phyloP scores from a whole-genome alignment of 148 eudicot genomes.

The Linanthus parryae region DNA sequence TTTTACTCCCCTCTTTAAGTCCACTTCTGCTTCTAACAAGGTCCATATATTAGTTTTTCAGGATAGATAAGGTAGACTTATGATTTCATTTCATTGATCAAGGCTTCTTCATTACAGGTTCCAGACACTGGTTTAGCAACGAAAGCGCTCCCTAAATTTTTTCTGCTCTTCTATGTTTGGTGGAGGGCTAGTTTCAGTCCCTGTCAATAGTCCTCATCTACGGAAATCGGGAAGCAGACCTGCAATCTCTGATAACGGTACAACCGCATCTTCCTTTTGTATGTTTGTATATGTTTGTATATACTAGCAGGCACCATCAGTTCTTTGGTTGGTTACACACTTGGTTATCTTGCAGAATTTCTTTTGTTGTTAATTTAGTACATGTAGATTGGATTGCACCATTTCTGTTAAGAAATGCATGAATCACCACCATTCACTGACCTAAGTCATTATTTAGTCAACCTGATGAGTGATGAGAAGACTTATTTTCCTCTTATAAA shows the following conservation, averaged over 20 bases:
- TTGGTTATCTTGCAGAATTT: background rate
- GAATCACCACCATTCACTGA: background rate
- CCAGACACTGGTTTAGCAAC: too few relatives aligned
- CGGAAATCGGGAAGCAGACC: slow-evolving; percentile 89
- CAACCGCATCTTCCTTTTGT: background rate
- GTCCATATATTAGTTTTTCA: too few relatives aligned
- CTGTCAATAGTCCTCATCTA: slow-evolving; percentile 71
- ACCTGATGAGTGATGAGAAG: too few relatives aligned
- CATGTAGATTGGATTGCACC: background rate
- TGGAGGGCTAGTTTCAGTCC: slow-evolving; percentile 48
- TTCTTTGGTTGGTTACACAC: background rate
- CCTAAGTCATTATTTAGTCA: too few relatives aligned
- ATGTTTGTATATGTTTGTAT: background rate
- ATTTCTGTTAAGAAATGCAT: background rate
- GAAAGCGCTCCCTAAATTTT: too few relatives aligned
- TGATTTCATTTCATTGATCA: too few relatives aligned
- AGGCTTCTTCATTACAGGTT: too few relatives aligned
- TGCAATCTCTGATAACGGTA: slow-evolving; percentile 65
- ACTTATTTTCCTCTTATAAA: too few relatives aligned
- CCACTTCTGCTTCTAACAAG: too few relatives aligned
- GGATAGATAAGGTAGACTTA: too few relatives aligned
- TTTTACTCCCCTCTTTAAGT: too few relatives aligned
- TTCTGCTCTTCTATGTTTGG: slow-evolving; percentile 98
- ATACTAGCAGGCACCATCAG: background rate
- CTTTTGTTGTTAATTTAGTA: background rate